phyloP scores from a whole-genome alignment of 495 filamentous ascomycete species.

The Daldinia concentrica region DNA sequence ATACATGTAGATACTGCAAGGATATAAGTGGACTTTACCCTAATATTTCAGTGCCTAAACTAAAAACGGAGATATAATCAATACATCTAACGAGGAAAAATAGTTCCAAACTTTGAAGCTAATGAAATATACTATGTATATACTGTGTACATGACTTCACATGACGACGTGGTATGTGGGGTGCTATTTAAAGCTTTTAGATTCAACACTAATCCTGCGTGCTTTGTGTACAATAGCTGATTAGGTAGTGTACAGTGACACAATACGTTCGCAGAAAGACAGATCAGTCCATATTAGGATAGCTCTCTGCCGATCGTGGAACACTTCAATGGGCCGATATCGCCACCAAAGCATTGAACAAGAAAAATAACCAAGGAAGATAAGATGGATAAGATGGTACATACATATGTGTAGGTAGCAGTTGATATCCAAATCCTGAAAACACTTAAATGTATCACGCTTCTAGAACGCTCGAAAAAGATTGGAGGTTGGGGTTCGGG shows the following conservation, averaged over 20 bases:
- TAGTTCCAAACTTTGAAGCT: no score
- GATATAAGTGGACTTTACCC: not conserved
- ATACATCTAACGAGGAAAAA: not conserved
- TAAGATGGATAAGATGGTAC: no score
- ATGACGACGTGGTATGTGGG: not conserved
- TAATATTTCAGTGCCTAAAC: not conserved
- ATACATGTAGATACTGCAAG: not conserved
- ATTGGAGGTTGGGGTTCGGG: not conserved
- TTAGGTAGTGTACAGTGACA: no score
- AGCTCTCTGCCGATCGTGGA: not conserved
- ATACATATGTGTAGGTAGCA: not conserved
- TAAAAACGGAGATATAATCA: not conserved
- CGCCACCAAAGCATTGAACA: not conserved
- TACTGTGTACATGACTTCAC: not conserved
- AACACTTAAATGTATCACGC: not conserved
- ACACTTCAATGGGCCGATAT: not conserved
- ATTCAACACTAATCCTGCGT: no score
- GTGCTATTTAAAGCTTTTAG: not conserved
- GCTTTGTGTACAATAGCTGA: no score
- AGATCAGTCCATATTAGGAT: not conserved
- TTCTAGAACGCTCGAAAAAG: not conserved
- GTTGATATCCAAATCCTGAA: not conserved
- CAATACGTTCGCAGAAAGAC: not conserved
- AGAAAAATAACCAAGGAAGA: not conserved
- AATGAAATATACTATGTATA: not conserved